Base-by-base conservation (phyloP, 192 early-diverging fungal genomes). In the Lunasporangiospora selenospora region DNA sequence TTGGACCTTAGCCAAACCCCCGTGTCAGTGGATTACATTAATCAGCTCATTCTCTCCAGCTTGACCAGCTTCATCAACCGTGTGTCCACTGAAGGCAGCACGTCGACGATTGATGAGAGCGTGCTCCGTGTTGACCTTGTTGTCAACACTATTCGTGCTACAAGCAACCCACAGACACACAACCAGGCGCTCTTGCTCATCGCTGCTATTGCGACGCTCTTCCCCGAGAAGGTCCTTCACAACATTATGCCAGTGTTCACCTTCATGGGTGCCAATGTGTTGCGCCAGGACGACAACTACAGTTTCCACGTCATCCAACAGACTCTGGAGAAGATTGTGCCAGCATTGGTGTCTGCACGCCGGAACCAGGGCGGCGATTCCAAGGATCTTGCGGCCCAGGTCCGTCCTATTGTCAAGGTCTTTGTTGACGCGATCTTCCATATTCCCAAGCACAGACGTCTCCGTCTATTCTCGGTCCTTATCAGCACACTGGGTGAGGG, bases 211-310 rank as follows among this genome's bases (percentile, higher is more conserved):
- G 95, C 94, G 0, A 80, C 81, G 6, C 65, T 91, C 44, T 90
- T 87, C 63, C 92, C 97, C 4, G 87, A 95, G 33, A 81, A 80
- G 47, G 96, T 99, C 5, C 80, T 99, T 21, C 83, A 92, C 57
- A 92, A 94, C 76, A 91, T 95, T 47, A 97, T 99, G 90, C 94
- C 95, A 19, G 88, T 98, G 24, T 99, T 99, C 65, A 99, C 94
- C 12, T 98, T 98, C 66, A 96, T 99, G 96, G 96, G 96, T 16
- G 93, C 91, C 40, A 97, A 93, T 55, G 90, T 95, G 2, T 60
- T 99, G 57, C 87, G 91, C n/a, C 94, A 95, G 75, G 96, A 99
- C 76, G 96, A 99, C 75, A 90, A 92, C 65, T 99, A 95, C 82
- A 93, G 88, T 64, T 96, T 96, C 88, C 89, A 91, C 45, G 94